These are phyloP conservation scores for Anaeramoeba flamelloides DNA, from an alignment of 78 protist species.

Conservation along the genomic window DNA sequence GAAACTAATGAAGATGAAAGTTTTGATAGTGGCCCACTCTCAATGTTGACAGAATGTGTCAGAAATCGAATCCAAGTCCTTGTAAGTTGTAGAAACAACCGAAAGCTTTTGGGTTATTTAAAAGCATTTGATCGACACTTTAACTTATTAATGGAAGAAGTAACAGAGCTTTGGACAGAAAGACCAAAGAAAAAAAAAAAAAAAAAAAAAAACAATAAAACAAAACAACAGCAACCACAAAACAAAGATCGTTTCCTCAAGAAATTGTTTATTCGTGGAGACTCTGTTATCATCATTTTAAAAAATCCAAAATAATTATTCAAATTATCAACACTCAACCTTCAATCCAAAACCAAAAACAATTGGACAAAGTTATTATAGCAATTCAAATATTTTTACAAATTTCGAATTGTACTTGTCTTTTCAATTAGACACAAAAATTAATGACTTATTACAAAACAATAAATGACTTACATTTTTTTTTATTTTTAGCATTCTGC, in stretches of 20 bases:
- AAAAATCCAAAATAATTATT: slow-evolving; percentile 78
- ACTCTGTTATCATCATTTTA: slow-evolving; percentile 80
- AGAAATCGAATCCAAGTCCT: slow-evolving; percentile 50
- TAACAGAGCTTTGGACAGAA: slow-evolving; percentile 83
- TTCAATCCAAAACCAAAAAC: too few relatives aligned
- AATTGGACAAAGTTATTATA: too few relatives aligned
- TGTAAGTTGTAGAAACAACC: slow-evolving; percentile 84
- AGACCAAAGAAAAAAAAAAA: slow-evolving; percentile 40
- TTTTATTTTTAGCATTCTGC: too few relatives aligned
- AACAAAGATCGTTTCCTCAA: slow-evolving; percentile 59
- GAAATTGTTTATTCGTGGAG: slow-evolving; percentile 97
- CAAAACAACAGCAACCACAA: slow-evolving; percentile 57
- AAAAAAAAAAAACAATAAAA: slow-evolving; percentile 53
- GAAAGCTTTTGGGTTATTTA: slow-evolving; percentile 80
- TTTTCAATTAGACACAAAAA: too few relatives aligned
- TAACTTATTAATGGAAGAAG: slow-evolving; percentile 94
- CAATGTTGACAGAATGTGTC: slow-evolving; percentile 74
- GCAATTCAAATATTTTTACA: too few relatives aligned
- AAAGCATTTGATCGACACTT: slow-evolving; percentile 97
- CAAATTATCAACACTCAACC: too few relatives aligned
- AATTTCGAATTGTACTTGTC: too few relatives aligned
- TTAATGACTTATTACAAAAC: too few relatives aligned
- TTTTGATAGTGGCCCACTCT: slow-evolving; percentile 78
- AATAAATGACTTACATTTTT: too few relatives aligned
- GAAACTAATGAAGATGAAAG: slow-evolving; percentile 67